These are phyloP conservation scores for Ogataea paraovalis DNA, from an alignment of 805 yeast genomes.

Conservation along the genomic window DNA sequence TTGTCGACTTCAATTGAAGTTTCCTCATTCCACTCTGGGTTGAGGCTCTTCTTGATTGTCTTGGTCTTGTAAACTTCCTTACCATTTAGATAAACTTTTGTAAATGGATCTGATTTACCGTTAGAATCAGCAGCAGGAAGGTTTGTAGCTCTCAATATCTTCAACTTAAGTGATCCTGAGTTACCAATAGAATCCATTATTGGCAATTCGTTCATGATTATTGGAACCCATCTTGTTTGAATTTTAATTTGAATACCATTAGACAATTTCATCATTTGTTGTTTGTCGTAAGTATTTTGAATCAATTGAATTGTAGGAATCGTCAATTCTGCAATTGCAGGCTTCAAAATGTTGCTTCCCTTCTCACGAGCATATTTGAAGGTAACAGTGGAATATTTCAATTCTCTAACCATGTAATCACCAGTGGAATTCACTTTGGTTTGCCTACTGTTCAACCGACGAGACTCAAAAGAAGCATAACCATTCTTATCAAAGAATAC, in stretches of 20 bases:
- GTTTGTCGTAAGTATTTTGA: slow-evolving; percentile 58
- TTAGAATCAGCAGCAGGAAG: slow-evolving; percentile 84
- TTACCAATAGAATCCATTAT: slow-evolving; percentile 70
- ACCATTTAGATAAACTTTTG: slow-evolving; percentile 64
- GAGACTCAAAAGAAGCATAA: slow-evolving; percentile 57
- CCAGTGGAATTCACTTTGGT: slow-evolving; percentile 45
- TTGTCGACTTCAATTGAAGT: slow-evolving; percentile 53
- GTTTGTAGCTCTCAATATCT: slow-evolving; percentile 58
- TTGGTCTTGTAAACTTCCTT: slow-evolving; percentile 67
- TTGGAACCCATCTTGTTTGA: slow-evolving; percentile 75
- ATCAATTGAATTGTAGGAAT: slow-evolving; percentile 66
- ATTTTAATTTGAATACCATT: slow-evolving; percentile 42
- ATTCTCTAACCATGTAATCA: slow-evolving; percentile 72
- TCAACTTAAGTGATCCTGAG: slow-evolving; percentile 65
- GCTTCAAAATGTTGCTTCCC: slow-evolving; percentile 51
- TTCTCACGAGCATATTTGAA: slow-evolving; percentile 59
- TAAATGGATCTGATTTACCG: slow-evolving; percentile 93
- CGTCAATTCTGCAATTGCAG: slow-evolving; percentile 55
- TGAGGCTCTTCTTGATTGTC: slow-evolving; percentile 77
- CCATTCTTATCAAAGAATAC: slow-evolving; percentile 74
- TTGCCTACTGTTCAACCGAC: slow-evolving; percentile 43
- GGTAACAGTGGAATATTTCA: slow-evolving; percentile 62
- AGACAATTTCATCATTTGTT: slow-evolving; percentile 50
- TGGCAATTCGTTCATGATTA: slow-evolving; percentile 57
- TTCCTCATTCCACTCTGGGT: slow-evolving; percentile 86